Percentiles rank a stretch among this genome's conserved stretches.
Conservation (phyloP, 306 rosid species). For the Vicia villosa region DNA sequence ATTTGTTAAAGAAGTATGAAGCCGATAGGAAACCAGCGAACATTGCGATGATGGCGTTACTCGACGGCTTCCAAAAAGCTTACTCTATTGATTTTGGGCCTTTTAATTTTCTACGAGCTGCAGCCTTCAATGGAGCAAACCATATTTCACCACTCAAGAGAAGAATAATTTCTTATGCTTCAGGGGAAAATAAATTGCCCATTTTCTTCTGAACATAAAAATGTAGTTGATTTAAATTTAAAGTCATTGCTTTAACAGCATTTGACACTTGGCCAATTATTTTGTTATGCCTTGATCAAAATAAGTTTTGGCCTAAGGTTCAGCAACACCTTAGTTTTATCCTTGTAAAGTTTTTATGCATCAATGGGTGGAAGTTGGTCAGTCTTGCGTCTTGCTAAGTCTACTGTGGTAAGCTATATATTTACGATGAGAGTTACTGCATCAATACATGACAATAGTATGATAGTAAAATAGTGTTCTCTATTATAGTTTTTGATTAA, state of each 20-base stretch:
- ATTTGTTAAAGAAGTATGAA: constrained; percentile 76
- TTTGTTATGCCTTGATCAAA: neutral
- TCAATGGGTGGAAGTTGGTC: too few relatives aligned
- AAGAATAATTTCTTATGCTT: constrained; percentile 86
- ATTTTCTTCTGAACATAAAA: constrained; percentile 50
- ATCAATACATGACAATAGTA: too few relatives aligned
- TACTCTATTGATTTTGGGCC: constrained; percentile 92
- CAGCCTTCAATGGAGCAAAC: constrained; percentile 74
- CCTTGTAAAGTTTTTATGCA: too few relatives aligned
- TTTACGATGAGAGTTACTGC: too few relatives aligned
- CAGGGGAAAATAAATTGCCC: constrained; percentile 78
- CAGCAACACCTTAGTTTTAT: neutral
- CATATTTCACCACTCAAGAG: constrained; percentile 75
- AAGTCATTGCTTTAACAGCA: neutral
- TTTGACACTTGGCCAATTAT: constrained; percentile 4
- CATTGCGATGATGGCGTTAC: constrained; percentile 79
- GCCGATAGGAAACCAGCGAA: constrained; percentile 72
- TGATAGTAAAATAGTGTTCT: too few relatives aligned
- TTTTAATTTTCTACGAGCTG: constrained; percentile 68
- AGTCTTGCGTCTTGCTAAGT: too few relatives aligned
- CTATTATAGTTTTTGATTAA: too few relatives aligned
- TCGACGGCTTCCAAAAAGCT: constrained; percentile 88
- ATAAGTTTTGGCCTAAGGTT: constrained; percentile 12
- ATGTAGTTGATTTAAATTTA: neutral
- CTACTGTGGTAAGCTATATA: too few relatives aligned